A percentile compares a stretch with the other conserved stretches of the same genome.
Conservation (phyloP, 1,284 basidiomycete species). For the Phlebopus sp. region DNA sequence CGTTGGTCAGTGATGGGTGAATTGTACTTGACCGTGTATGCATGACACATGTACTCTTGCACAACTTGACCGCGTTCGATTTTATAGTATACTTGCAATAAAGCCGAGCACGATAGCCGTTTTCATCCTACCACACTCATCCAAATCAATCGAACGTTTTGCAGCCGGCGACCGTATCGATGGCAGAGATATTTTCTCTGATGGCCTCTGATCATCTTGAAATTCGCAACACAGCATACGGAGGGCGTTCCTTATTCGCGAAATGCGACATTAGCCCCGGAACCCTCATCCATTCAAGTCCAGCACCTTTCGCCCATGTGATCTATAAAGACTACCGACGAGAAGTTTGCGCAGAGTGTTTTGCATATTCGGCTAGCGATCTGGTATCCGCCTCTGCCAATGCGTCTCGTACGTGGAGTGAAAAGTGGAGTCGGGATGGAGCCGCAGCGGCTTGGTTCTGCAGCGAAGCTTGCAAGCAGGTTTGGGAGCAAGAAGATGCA, state of each 20-base stretch:
- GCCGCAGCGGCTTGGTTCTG: constrained; percentile 55
- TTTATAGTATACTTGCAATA: no score
- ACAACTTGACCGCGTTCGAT: no score
- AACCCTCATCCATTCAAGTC: constrained; percentile 41
- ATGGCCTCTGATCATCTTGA: constrained; percentile 14
- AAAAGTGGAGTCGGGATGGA: constrained; percentile 33
- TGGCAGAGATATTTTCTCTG: no score
- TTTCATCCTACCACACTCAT: no score
- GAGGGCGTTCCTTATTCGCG: constrained; percentile 55
- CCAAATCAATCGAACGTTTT: no score
- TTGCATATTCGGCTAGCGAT: constrained; percentile 54
- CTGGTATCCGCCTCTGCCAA: constrained; percentile 11
- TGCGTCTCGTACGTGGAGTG: constrained; percentile 38
- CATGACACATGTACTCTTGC: no score
- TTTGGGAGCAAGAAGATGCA: constrained; percentile 40
- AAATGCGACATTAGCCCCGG: constrained; percentile 37
- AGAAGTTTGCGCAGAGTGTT: constrained; percentile 64
- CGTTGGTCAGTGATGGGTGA: no score
- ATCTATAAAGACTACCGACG: constrained; percentile 56
- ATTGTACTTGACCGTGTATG: no score
- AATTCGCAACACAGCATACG: constrained; percentile 38
- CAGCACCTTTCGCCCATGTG: constrained; percentile 46
- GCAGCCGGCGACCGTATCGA: neutral
- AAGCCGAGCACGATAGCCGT: no score
- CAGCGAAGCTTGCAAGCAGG: constrained; percentile 42